These are phyloP conservation scores for Saccharomycopsis fibuligera DNA, from an alignment of 805 yeast genomes.

Conservation along the genomic window DNA sequence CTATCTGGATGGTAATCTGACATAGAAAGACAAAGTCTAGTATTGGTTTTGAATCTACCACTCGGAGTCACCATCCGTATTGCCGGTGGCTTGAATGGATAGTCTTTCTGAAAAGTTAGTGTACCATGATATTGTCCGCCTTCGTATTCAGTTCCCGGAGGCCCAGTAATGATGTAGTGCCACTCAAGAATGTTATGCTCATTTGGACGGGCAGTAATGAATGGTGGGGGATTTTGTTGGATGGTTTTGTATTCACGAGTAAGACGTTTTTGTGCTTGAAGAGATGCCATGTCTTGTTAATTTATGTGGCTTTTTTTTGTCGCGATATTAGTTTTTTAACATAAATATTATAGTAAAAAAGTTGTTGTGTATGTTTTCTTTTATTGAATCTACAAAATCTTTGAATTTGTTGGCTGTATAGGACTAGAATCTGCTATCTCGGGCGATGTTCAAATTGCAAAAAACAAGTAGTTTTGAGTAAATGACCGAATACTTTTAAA, in stretches of 20 bases:
- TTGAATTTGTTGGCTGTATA: too few relatives aligned
- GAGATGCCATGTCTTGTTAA: conserved; percentile 24
- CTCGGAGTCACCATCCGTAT: conserved; percentile 86
- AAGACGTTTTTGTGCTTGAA: conserved; percentile 43
- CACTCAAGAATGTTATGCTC: conserved; percentile 86
- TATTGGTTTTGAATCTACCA: conserved; percentile 78
- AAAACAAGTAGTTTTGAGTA: too few relatives aligned
- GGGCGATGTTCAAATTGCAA: too few relatives aligned
- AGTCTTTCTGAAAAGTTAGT: conserved; percentile 74
- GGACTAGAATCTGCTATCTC: too few relatives aligned
- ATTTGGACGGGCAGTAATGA: conserved; percentile 74
- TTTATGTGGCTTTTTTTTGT: neutral
- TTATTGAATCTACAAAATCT: too few relatives aligned
- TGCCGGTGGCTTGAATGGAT: conserved; percentile 89
- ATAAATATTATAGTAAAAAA: too few relatives aligned
- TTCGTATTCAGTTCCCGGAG: conserved; percentile 81
- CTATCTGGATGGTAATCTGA: conserved; percentile 91
- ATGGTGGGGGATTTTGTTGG: conserved; percentile 78
- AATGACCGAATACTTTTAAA: too few relatives aligned
- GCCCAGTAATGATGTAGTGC: conserved; percentile 91
- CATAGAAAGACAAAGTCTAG: conserved; percentile 83
- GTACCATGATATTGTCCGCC: conserved; percentile 89
- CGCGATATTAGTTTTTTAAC: neutral
- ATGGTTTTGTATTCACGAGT: conserved; percentile 78
- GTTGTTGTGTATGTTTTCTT: too few relatives aligned